Conservation (phyloP, 352 stramenopile genomes). For the Globisporangium echinulatum region DNA sequence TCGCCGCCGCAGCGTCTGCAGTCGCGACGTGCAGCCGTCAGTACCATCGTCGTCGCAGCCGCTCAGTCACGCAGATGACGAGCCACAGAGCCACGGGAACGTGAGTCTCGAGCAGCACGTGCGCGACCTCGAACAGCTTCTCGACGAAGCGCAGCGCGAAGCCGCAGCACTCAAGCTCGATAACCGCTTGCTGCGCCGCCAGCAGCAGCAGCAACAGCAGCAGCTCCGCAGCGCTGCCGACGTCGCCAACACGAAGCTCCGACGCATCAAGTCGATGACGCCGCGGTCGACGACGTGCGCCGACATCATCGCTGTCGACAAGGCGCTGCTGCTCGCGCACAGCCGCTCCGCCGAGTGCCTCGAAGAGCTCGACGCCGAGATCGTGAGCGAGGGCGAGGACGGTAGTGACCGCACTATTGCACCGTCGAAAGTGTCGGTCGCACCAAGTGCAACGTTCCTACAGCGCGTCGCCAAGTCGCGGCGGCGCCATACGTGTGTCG, state of each 20-base stretch:
- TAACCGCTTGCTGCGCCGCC: conserved; percentile 26
- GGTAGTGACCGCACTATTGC: background rate
- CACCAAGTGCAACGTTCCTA: conserved; percentile 4
- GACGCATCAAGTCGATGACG: conserved; percentile 7
- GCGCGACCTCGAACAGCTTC: conserved; percentile 14
- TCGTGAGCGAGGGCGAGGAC: too few relatives aligned
- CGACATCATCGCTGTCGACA: conserved; percentile 9
- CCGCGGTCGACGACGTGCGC: conserved; percentile 8
- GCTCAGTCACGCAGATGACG: background rate
- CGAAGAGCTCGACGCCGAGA: background rate
- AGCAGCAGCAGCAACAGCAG: background rate
- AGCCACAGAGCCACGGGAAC: background rate
- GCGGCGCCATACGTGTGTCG: conserved; percentile 12
- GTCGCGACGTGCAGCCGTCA: background rate
- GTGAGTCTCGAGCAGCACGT: conserved; percentile 11
- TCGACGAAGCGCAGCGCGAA: conserved; percentile 30
- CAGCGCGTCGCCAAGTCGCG: conserved; percentile 10
- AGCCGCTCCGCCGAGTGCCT: background rate
- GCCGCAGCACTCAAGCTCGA: conserved; percentile 27
- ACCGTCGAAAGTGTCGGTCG: background rate
- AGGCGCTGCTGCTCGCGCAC: background rate
- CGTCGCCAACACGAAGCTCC: background rate
- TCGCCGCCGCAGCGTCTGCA: background rate
- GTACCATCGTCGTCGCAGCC: background rate
- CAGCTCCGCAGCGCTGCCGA: background rate